These are phyloP conservation scores for Xylaria arbuscula DNA, from an alignment of 2,329 filamentous ascomycete genomes.

Conservation along the genomic window DNA sequence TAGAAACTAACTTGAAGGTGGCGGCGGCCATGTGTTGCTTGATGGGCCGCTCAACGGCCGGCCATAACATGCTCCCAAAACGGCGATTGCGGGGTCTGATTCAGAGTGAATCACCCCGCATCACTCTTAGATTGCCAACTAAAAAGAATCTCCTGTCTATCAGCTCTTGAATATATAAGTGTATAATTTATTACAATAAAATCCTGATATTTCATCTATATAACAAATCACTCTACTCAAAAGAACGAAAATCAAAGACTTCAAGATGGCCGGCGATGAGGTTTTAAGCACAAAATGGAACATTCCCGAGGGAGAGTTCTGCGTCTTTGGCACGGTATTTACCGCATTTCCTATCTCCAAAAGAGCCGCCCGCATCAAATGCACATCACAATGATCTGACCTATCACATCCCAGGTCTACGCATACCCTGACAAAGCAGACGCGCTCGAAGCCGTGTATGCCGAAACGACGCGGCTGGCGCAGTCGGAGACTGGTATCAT, in stretches of 20 bases:
- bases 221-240: too few relatives aligned
- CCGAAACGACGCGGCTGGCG: slow-evolving; percentile 46
- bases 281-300: slow-evolving; percentile 25
- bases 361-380: neutral
- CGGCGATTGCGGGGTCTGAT: too few relatives aligned
- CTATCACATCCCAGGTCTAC: slow-evolving; percentile 41
- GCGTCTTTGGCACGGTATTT: slow-evolving; percentile 43
- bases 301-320: slow-evolving; percentile 44
- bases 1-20: too few relatives aligned
- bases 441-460: slow-evolving; percentile 49
- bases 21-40: too few relatives aligned
- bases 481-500: slow-evolving; percentile 46
- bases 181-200: neutral
- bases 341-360: neutral
- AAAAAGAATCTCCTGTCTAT: neutral
- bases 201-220: neutral
- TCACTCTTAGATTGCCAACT: too few relatives aligned
- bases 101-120: too few relatives aligned
- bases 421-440: slow-evolving; percentile 49
- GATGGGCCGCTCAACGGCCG: too few relatives aligned
- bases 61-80: too few relatives aligned
- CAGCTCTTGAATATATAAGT: neutral
- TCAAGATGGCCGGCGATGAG: slow-evolving; percentile 9
- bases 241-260: neutral
- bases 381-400: neutral